A percentile compares a stretch with the other conserved stretches of the same genome.
Conservation (phyloP, 257 asterid genomes). For the Eustoma russellianum region DNA sequence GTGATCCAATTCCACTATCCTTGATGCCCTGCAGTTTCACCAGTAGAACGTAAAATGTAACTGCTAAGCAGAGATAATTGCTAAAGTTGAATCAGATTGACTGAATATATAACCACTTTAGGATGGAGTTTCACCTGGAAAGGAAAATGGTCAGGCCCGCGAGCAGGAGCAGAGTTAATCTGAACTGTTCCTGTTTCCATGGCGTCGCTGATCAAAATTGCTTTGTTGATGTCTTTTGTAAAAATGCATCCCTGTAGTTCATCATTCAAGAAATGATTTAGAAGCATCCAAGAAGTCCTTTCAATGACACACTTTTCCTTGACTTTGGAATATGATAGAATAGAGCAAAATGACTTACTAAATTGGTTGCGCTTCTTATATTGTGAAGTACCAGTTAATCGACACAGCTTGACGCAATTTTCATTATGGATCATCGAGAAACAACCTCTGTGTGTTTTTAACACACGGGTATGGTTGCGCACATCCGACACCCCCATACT, state of each 20-base stretch:
- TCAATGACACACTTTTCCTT: no score
- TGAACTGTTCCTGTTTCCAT: slow-evolving; percentile 94
- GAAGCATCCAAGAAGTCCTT: neutral
- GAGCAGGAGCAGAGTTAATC: slow-evolving; percentile 96
- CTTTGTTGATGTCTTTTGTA: slow-evolving; percentile 88
- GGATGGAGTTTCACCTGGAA: slow-evolving; percentile 48
- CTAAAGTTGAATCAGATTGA: neutral
- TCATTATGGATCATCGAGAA: no score
- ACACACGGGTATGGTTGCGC: no score
- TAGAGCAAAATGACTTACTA: no score
- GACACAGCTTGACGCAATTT: no score
- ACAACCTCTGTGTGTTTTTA: no score
- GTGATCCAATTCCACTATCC: slow-evolving; percentile 97
- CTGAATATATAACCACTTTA: no score
- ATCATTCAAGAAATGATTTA: neutral
- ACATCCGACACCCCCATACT: no score
- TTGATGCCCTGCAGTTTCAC: slow-evolving; percentile 58
- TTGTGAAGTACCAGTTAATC: no score
- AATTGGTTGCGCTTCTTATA: no score
- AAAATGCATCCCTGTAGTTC: slow-evolving; percentile 68
- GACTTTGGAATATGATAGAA: no score
- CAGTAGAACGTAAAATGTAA: no score
- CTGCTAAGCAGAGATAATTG: neutral
- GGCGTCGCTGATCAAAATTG: slow-evolving; percentile 84
- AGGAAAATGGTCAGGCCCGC: slow-evolving; percentile 98